These are phyloP conservation scores for Pichia sp. DNA, from an alignment of 1,139 yeast species.

Conservation along the genomic window DNA sequence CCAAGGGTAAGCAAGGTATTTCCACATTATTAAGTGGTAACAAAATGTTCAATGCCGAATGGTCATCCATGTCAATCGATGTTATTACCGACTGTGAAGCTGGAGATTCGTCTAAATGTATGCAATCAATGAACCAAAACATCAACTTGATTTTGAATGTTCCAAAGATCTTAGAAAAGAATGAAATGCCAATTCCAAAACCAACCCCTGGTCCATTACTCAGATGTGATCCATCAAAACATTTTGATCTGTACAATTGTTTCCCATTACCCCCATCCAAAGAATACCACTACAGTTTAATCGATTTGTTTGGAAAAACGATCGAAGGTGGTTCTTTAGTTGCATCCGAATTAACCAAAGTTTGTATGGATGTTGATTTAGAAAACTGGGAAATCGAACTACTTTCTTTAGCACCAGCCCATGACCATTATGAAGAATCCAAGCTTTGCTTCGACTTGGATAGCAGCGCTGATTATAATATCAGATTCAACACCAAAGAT, in stretches of 20 bases:
- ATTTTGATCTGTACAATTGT: slow-evolving; percentile 63
- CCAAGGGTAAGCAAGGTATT: slow-evolving; percentile 90
- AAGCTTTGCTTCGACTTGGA: slow-evolving; percentile 31
- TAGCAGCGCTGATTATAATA: slow-evolving; percentile 27
- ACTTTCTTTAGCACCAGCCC: slow-evolving; percentile 19
- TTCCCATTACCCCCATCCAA: slow-evolving; percentile 67
- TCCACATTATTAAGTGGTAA: slow-evolving; percentile 92
- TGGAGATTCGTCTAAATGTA: slow-evolving; percentile 37
- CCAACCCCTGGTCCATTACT: slow-evolving; percentile 70
- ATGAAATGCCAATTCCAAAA: slow-evolving; percentile 70
- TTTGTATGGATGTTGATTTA: slow-evolving; percentile 46
- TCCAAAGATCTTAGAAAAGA: slow-evolving; percentile 60
- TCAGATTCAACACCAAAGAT: slow-evolving; percentile 26
- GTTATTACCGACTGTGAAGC: slow-evolving; percentile 56
- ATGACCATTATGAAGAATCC: slow-evolving; percentile 11
- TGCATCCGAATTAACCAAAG: slow-evolving; percentile 38
- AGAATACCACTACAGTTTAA: slow-evolving; percentile 52
- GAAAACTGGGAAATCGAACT: slow-evolving; percentile 47
- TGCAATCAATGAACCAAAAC: slow-evolving; percentile 61
- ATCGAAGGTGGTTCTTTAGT: slow-evolving; percentile 66
- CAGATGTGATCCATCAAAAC: slow-evolving; percentile 67
- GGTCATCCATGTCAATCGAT: slow-evolving; percentile 95
- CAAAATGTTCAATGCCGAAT: slow-evolving; percentile 86
- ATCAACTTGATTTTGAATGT: slow-evolving; percentile 76
- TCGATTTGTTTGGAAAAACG: slow-evolving; percentile 66